These are phyloP conservation scores for Neckera pumila DNA, from an alignment of 225 moss, liverwort and hornwort species.

Conservation along the genomic window DNA sequence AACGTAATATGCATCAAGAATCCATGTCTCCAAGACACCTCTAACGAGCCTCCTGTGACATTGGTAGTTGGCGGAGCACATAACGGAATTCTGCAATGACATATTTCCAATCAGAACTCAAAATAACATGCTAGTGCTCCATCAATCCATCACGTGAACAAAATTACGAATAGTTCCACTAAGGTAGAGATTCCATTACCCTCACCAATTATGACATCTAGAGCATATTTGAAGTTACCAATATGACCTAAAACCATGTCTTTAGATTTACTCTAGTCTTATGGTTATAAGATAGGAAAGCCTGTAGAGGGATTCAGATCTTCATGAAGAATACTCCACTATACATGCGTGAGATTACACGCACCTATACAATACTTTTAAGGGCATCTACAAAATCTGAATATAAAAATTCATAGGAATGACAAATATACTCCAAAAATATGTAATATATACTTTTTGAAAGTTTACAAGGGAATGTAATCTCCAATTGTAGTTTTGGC, in stretches of 20 bases:
- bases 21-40: conserved; percentile 40
- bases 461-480: background rate
- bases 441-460: background rate
- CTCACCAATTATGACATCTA: background rate
- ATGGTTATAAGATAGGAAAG: background rate
- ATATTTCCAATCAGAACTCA: background rate
- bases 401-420: too few species aligned
- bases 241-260: background rate
- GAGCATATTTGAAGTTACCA: background rate
- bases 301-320: too few species aligned
- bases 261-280: background rate
- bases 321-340: background rate
- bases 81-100: conserved; percentile 46
- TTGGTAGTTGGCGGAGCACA: conserved; percentile 55
- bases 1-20: conserved; percentile 57
- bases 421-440: background rate
- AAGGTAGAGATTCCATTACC: background rate
- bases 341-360: too few species aligned
- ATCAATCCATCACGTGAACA: background rate
- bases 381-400: background rate
- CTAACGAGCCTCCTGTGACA: background rate
- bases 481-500: background rate
- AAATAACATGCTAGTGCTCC: background rate
- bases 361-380: background rate
- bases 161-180: background rate